A percentile compares a stretch with the other conserved stretches of the same genome.
Conservation (phyloP, 1,284 basidiomycete species). For the Leucoagaricus sp. region DNA sequence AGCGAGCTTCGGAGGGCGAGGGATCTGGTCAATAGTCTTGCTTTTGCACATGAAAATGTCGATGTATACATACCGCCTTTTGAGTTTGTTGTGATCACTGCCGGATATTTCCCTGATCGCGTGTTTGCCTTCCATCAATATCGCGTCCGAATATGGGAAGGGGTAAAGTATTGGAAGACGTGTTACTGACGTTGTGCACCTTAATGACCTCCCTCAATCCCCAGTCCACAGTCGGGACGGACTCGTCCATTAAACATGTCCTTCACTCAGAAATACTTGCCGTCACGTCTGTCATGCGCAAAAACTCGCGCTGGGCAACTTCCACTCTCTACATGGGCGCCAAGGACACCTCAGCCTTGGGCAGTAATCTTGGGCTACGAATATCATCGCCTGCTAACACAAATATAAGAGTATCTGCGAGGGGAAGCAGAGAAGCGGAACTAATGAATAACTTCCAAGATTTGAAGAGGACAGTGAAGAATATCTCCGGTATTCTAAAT, state of each 20-base stretch:
- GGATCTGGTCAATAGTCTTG: slow-evolving; percentile 35
- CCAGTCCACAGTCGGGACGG: slow-evolving; percentile 1
- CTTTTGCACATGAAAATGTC: not conserved
- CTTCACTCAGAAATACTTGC: slow-evolving; percentile 87
- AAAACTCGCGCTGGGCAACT: slow-evolving; percentile 92
- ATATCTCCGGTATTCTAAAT: slow-evolving; percentile 60
- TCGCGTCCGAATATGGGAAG: slow-evolving; percentile 10
- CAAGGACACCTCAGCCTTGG: slow-evolving; percentile 64
- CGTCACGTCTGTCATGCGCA: slow-evolving; percentile 96
- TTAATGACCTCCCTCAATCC: slow-evolving; percentile 21
- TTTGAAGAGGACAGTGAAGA: slow-evolving; percentile 76
- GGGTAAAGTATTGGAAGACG: slow-evolving; percentile 17
- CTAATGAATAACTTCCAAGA: slow-evolving; percentile 91
- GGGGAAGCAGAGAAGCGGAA: slow-evolving; percentile 66
- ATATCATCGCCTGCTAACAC: slow-evolving; percentile 49
- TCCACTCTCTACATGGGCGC: slow-evolving; percentile 59
- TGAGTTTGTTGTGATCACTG: slow-evolving; percentile 8
- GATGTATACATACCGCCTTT: slow-evolving; percentile 11
- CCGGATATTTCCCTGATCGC: not conserved
- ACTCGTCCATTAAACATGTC: slow-evolving; percentile 72
- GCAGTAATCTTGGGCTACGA: slow-evolving; percentile 73
- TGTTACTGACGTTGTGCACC: slow-evolving; percentile 21
- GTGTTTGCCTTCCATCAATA: not conserved
- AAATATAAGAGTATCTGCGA: slow-evolving; percentile 38
- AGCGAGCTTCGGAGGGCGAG: slow-evolving; percentile 44